Conservation (phyloP, 805 yeast species). For the Saccharomyces paradoxus region DNA sequence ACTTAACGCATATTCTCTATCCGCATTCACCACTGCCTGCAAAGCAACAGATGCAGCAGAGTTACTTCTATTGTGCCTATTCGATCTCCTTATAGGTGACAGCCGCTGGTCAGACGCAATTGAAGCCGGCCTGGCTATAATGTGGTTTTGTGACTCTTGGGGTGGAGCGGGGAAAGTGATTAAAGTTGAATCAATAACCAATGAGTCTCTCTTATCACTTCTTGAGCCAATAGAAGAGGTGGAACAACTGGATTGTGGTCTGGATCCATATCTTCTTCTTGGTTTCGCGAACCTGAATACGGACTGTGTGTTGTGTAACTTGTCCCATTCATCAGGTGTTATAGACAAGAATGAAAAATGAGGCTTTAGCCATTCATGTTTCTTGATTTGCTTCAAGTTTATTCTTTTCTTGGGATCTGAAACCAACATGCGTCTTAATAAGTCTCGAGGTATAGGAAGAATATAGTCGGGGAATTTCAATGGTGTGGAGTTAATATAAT, state of each 20-base stretch:
- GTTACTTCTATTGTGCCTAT: conserved; percentile 32
- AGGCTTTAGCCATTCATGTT: conserved; percentile 81
- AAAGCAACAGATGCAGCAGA: conserved; percentile 59
- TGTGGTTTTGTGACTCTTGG: conserved; percentile 58
- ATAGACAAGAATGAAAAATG: conserved; percentile 80
- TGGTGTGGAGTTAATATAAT: conserved; percentile 84
- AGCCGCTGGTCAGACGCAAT: conserved; percentile 23
- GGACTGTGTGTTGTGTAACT: conserved; percentile 15
- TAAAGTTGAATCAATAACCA: conserved; percentile 28
- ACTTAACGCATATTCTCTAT: conserved; percentile 20
- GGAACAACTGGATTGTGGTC: conserved; percentile 28
- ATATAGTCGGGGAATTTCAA: conserved; percentile 93
- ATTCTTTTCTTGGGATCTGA: conserved; percentile 78
- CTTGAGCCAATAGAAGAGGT: conserved; percentile 36
- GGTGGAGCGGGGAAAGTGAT: conserved; percentile 55
- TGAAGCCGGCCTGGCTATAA: conserved; percentile 40
- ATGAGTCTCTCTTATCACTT: conserved; percentile 32
- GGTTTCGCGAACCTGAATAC: conserved; percentile 10
- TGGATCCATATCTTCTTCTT: neutral
- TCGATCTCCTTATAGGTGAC: conserved; percentile 14
- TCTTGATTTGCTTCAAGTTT: conserved; percentile 56
- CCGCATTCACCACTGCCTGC: conserved; percentile 68
- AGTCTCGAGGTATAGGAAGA: conserved; percentile 83
- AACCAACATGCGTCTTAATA: conserved; percentile 72
- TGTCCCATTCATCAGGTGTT: conserved; percentile 89